These are phyloP conservation scores for Euphrasia confusa DNA, from an alignment of 257 asterid genomes.

Conservation along the genomic window DNA sequence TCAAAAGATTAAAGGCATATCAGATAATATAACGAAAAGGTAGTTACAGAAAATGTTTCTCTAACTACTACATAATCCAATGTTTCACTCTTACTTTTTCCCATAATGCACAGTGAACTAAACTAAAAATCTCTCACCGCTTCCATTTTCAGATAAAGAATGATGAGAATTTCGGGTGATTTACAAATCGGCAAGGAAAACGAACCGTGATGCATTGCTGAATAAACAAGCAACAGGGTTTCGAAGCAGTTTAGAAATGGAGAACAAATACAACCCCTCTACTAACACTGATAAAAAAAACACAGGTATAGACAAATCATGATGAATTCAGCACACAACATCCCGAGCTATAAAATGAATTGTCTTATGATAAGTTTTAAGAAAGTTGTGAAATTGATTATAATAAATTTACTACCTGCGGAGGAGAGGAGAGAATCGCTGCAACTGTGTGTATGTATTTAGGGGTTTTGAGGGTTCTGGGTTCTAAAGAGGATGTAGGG, in stretches of 20 bases:
- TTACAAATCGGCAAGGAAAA: no score
- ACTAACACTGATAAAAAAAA: slow-evolving; percentile 3
- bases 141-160: background rate
- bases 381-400: background rate
- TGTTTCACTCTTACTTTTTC: background rate
- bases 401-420: slow-evolving; percentile 13
- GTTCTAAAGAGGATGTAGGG: background rate
- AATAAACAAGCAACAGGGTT: background rate
- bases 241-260: background rate
- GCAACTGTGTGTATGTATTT: background rate
- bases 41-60: background rate
- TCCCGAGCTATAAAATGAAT: background rate
- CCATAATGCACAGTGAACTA: slow-evolving; percentile 8
- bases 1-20: background rate
- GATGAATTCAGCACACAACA: background rate
- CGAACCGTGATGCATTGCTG: background rate
- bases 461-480: background rate
- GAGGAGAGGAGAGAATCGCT: slow-evolving; percentile 4
- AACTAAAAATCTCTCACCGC: background rate
- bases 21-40: background rate
- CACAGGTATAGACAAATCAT: background rate
- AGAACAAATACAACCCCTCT: background rate
- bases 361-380: background rate
- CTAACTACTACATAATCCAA: background rate
- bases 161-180: background rate